Base-by-base conservation (phyloP, 2,329 filamentous ascomycete genomes). In the Fusarium algeriense region DNA sequence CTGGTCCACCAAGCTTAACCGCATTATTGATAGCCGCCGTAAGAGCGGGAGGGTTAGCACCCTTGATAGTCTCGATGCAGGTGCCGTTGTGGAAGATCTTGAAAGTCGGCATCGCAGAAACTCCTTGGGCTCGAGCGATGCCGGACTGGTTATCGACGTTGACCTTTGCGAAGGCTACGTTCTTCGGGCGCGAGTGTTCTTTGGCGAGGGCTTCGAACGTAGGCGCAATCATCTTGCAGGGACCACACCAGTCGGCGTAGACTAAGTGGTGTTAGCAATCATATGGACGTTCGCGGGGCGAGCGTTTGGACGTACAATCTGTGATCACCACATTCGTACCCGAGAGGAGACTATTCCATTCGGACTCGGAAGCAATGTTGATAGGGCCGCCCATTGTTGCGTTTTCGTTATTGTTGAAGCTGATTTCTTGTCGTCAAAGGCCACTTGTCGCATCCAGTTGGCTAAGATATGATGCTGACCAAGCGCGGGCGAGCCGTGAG, bases 231-330 rank as follows among this genome's bases (percentile, higher is more conserved):
- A 92, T 89, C 84, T 97, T 97, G 88, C 95, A 98, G 78, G 95
- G 94, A 61, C 92, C 92, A 81, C 94, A 98, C 93, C 94, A 97
- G 83, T 97, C 93, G 81, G 95, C 95, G 79, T 96, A 97, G 87
- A 98, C 94, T 97, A 57, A 41, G 76, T 75, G 43, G 56, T 65
- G 73, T 79, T 79, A 81, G 76, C 72, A 60, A 44, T 34, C 23
- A 43, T 55, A 50, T 32, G 35, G 43, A 26, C 34, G 50, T 56
- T 40, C 30, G 38, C 30, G 57, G 56, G 45, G 41, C 32, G 28
- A 45, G 45, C 32, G 28, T 44, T 35, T 9, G 7, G 32, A 58
- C 90, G 83, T 88, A 97, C 94, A 98, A 84, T 98, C 96, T 76
- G 94, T 89, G 67, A 99, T 88, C 60, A 98, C 93, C 68, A 98